Evolutionary conservation across 768 basidiomycete genomes (phyloP).

Genomic region (Tephrocybe sp.): DNA sequence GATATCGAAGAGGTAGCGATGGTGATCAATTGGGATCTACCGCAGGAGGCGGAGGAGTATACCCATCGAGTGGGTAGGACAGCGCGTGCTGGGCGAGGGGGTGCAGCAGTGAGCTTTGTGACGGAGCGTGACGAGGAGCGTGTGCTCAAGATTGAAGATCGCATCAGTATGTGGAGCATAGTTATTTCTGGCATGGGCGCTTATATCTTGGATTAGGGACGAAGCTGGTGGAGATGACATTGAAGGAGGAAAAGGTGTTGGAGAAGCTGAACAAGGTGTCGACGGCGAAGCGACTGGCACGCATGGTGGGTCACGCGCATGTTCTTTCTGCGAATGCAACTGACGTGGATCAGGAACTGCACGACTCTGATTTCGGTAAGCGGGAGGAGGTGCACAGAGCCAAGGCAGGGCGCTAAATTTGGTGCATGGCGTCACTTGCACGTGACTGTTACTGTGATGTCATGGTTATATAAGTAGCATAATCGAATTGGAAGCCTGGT

Average conservation of each 20-base stretch:
- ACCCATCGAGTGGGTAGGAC: conserved; percentile 95
- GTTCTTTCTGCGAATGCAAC: too few species aligned
- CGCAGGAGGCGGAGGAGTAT: conserved; percentile 88
- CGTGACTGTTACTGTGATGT: too few species aligned
- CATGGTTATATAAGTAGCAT: conserved; percentile 12
- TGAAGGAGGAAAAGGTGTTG: conserved; percentile 81
- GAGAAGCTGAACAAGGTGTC: conserved; percentile 88
- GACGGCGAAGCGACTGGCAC: conserved; percentile 89
- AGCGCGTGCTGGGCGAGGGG: conserved; percentile 86
- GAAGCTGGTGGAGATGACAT: conserved; percentile 66
- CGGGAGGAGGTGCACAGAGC: conserved; percentile 80
- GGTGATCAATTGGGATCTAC: conserved; percentile 97
- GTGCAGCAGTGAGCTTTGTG: conserved; percentile 91
- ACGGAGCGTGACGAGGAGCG: conserved; percentile 91
- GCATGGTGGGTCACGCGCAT: conserved; percentile 83
- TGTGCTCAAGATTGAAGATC: conserved; percentile 78
- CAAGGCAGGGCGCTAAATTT: conserved; percentile 38
- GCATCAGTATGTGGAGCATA: conserved; percentile 65
- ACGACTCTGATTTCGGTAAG: conserved; percentile 87
- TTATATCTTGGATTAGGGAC: too few species aligned
- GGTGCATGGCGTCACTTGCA: too few species aligned
- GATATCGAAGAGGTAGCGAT: conserved; percentile 97
- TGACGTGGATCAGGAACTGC: conserved; percentile 59
- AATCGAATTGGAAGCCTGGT: too few species aligned
- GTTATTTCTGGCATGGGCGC: background rate